Base-by-base conservation (phyloP, 305 asterid genomes). In the Fraxinus paxiana region DNA sequence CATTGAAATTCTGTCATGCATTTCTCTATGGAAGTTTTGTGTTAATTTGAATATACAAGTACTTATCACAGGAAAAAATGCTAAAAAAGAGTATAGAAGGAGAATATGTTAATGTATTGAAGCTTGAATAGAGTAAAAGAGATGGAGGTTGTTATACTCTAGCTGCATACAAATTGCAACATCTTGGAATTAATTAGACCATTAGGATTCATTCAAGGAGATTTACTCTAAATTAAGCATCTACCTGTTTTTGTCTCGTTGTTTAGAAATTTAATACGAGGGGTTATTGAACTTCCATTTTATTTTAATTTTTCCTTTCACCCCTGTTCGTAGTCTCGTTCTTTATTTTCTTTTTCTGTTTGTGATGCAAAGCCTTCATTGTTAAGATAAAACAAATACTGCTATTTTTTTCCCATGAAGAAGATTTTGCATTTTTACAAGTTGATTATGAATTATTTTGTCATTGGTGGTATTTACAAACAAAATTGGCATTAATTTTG, bases 401-500 rank as follows among this genome's bases (percentile, higher is more conserved):
- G 5, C 77, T 76, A 8, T 18, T 18, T 41, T 30, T 43, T 43
- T 43, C 77, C 51, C 67, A 26, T 24, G 38, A 75, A 81, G 78
- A 79, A 61, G 82, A 73, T 51, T 80, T 65, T 12, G 35, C 73
- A 65, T 26, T 65, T 65, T 65, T 26, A 12, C 48, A 13, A 18
- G 76, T 75, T 56, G 75, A 65, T 59, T 31, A 79, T 56, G 74
- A 17, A 38, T 37, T 71, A 43, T 17, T 28, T 28, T 28, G 61
- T 30, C 74, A 75, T 84, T 65, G 54, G 34, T 83, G 79, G 70
- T 75, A 59, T 85, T 28, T 13, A 77, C 37, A 80, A 82, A 77
- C 82, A 79, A 85, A 80, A 61, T 79, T 82, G 75, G 61, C 78
- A 73, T 51, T 15, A 51, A 76, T 48, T 30, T 15, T 82, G 80